A percentile compares a stretch with the other conserved stretches of the same genome.
Conservation (phyloP, 192 early-diverging fungal genomes). For the Jimgerdemannia flammicorona region DNA sequence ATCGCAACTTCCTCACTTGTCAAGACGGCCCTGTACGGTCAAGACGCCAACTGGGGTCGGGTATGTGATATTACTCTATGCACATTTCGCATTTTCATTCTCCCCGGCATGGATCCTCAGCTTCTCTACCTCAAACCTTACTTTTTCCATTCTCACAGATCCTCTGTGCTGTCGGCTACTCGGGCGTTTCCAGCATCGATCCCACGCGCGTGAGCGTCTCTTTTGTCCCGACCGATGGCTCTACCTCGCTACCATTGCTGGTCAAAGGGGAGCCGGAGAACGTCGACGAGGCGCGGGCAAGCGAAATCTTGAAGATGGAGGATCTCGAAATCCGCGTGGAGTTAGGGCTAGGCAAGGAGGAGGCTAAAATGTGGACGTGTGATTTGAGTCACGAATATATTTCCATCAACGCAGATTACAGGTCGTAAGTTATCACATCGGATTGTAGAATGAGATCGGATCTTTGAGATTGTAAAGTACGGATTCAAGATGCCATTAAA, state of each 20-base stretch:
- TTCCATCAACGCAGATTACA: constrained; percentile 91
- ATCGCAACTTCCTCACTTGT: constrained; percentile 92
- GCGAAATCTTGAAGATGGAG: constrained; percentile 79
- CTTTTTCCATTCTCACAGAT: constrained; percentile 29
- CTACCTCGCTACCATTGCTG: constrained; percentile 64
- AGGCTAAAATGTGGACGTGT: constrained; percentile 90
- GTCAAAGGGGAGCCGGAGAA: constrained; percentile 75
- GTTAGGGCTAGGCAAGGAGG: constrained; percentile 69
- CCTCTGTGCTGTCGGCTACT: constrained; percentile 87
- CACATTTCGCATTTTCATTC: background rate
- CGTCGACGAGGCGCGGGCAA: constrained; percentile 79
- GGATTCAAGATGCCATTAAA: too few species aligned
- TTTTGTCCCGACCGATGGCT: constrained; percentile 65
- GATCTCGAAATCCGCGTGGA: constrained; percentile 81
- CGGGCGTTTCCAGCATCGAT: constrained; percentile 64
- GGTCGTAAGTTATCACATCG: constrained; percentile 35
- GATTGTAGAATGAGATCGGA: background rate
- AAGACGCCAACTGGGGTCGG: constrained; percentile 98
- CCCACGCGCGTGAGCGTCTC: constrained; percentile 73
- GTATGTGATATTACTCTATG: constrained; percentile 31
- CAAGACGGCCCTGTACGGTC: constrained; percentile 94
- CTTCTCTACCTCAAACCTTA: background rate
- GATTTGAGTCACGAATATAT: constrained; percentile 94
- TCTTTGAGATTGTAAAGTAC: too few species aligned
- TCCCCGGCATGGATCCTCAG: background rate